Conservation (phyloP, 1,139 yeast species). For the Torulaspora globosa region DNA sequence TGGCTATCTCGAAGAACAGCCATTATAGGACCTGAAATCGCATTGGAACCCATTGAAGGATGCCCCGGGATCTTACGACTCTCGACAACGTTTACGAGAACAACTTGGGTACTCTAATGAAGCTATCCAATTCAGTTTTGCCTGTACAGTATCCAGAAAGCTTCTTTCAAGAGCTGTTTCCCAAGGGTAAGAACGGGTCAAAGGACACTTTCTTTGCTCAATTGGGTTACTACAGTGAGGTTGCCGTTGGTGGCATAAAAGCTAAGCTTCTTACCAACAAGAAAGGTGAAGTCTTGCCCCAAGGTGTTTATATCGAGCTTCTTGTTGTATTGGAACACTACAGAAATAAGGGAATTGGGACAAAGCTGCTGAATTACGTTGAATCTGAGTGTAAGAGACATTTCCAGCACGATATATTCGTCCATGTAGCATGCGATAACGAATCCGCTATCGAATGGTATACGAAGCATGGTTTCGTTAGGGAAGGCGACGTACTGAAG, state of each 20-base stretch:
- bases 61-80: conserved; percentile 25
- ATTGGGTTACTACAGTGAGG: conserved; percentile 55
- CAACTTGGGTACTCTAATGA: conserved; percentile 25
- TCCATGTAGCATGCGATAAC: conserved; percentile 56
- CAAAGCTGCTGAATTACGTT: conserved; percentile 50
- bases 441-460: conserved; percentile 53
- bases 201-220: conserved; percentile 20
- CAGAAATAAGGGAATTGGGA: conserved; percentile 59
- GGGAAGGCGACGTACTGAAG: conserved; percentile 42
- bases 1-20: background rate
- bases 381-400: conserved; percentile 50
- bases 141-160: conserved; percentile 21
- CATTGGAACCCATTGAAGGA: conserved; percentile 1
- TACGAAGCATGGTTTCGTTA: conserved; percentile 48
- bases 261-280: conserved; percentile 41
- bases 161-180: conserved; percentile 21
- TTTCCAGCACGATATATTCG: conserved; percentile 53
- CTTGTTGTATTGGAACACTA: conserved; percentile 64
- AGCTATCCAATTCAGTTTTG: conserved; percentile 15
- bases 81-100: conserved; percentile 31
- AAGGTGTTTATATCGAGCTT: conserved; percentile 59
- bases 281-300: conserved; percentile 38
- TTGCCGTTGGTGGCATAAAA: conserved; percentile 69
- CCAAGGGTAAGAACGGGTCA: conserved; percentile 11
- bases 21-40: background rate